phyloP scores from a whole-genome alignment of 306 rosid genomes.

The Cucumis melo region DNA sequence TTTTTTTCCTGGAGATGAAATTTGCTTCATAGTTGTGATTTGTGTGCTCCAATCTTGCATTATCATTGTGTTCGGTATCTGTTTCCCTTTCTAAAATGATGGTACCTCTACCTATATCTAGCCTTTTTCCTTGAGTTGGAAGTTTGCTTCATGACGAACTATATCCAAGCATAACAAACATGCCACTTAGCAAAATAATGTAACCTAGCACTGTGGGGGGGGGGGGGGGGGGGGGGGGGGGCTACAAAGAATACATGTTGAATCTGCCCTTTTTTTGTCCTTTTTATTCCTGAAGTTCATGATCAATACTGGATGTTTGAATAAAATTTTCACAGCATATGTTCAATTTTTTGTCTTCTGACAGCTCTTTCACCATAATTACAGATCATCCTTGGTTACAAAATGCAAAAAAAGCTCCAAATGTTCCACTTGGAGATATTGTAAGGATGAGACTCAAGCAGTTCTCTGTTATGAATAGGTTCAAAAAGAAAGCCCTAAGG shows the following conservation, averaged over 20 bases:
- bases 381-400: conserved; percentile 97
- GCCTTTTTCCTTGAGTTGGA: background rate
- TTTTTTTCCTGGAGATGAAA: background rate
- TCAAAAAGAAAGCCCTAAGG: conserved; percentile 92
- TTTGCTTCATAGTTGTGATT: conserved; percentile 2
- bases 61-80: background rate
- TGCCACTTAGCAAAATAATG: background rate
- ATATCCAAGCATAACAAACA: conserved; percentile 1
- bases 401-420: conserved; percentile 87
- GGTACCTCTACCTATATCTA: background rate
- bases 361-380: conserved; percentile 11
- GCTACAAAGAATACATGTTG: background rate
- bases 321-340: background rate
- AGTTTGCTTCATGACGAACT: background rate
- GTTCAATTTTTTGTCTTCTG: background rate
- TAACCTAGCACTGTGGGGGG: no score
- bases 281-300: background rate
- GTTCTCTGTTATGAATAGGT: conserved; percentile 94
- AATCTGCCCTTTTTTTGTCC: background rate
- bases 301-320: background rate
- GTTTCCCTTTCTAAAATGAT: background rate
- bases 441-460: conserved; percentile 93
- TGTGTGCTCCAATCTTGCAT: background rate
- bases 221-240: background rate
- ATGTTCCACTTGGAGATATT: conserved; percentile 92